Conservation (phyloP, 345 rosid genomes). For the Erucastrum elatum region DNA sequence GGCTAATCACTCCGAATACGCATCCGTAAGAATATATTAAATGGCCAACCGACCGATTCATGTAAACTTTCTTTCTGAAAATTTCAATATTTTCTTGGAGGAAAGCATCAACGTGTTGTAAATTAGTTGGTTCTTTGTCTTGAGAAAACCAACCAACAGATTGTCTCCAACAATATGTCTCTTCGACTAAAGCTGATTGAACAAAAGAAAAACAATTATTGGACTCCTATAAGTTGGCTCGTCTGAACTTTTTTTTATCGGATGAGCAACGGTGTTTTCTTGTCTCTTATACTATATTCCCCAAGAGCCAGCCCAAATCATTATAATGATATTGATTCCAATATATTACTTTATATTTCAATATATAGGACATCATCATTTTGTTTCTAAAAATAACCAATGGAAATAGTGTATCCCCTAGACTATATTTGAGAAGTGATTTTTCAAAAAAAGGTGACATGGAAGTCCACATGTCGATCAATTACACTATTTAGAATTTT, state of each 20-base stretch:
- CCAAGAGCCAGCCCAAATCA: not conserved
- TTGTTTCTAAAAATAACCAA: not conserved
- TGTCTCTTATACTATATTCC: not conserved
- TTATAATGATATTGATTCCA: not conserved
- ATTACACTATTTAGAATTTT: too few species aligned
- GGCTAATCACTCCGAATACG: not conserved
- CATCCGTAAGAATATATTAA: not conserved
- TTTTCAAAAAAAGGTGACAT: too few species aligned
- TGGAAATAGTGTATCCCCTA: not conserved
- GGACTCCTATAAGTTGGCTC: not conserved
- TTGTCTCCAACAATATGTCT: not conserved
- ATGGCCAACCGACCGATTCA: not conserved
- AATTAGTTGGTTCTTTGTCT: not conserved
- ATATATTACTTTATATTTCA: not conserved
- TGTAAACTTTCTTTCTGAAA: not conserved
- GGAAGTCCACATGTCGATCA: too few species aligned
- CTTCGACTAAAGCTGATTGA: not conserved
- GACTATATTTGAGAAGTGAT: too few species aligned
- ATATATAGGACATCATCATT: not conserved
- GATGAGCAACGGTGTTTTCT: slow-evolving; percentile 11
- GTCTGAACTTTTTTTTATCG: not conserved
- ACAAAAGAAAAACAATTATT: not conserved
- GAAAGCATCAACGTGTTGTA: not conserved
- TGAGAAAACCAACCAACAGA: not conserved
- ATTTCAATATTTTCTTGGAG: not conserved